Conservation (phyloP, 768 basidiomycete species). For the Nevesoporus exiguus region DNA sequence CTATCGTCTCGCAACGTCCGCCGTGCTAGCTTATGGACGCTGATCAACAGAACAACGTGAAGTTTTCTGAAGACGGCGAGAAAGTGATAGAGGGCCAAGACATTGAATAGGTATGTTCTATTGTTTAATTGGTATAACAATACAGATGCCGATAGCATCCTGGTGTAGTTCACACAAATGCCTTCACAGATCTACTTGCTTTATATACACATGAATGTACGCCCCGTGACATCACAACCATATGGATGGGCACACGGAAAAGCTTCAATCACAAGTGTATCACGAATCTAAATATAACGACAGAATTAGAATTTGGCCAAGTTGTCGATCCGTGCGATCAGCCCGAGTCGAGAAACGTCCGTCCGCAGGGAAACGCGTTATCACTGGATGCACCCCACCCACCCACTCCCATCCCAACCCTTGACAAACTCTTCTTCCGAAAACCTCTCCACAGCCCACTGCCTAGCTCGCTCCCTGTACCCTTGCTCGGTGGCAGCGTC, state of each 20-base stretch:
- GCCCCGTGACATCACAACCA: background rate
- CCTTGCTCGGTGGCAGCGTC: constrained; percentile 50
- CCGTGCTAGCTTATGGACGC: background rate
- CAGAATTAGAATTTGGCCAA: background rate
- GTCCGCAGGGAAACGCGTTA: background rate
- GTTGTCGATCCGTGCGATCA: background rate
- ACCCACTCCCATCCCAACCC: constrained; percentile 67
- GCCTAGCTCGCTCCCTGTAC: constrained; percentile 66
- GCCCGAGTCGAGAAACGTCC: background rate
- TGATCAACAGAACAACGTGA: constrained; percentile 59
- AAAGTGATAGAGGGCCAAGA: constrained; percentile 53
- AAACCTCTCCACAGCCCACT: constrained; percentile 70
- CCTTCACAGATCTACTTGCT: background rate
- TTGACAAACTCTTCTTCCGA: constrained; percentile 74
- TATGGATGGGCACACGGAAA: background rate
- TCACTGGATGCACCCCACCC: constrained; percentile 37
- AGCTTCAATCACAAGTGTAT: background rate
- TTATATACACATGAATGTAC: background rate
- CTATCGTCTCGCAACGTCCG: background rate
- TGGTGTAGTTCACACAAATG: background rate
- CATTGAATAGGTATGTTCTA: constrained; percentile 7
- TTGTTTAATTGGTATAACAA: background rate
- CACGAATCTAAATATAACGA: background rate
- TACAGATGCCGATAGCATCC: background rate
- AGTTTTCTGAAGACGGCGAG: constrained; percentile 78